Base-by-base conservation (phyloP, 208 protist species). In the Leishmania guyanensis region DNA sequence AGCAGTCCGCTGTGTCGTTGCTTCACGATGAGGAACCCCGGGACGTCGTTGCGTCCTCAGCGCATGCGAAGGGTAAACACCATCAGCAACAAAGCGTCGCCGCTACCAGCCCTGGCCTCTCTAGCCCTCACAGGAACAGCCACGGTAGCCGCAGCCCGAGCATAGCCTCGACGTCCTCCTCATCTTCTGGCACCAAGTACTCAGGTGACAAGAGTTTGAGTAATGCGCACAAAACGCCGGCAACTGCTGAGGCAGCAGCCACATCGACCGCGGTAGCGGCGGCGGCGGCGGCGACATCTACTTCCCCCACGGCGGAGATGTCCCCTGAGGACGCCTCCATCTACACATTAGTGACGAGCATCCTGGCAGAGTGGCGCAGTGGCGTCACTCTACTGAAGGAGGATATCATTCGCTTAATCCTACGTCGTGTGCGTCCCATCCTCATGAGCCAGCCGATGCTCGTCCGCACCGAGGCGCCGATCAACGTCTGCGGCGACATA, bases 401-500 rank as follows among this genome's bases (percentile, higher is more conserved):
- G 79, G 82, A 85, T 8, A 75, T 91, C 29, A 91, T 95, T 64
- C 84, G 87, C 75, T 82, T 77, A 14, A 80, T 93, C 33, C 87
- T 93, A 46, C 90, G 80, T 29, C 88, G 80, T 50, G 91, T 89
- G 53, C 88, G 91, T 6, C 86, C 86, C 8, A 79, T 93, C 33
- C 65, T 95, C 56, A 90, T 93, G 87, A 81, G 85, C 22, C 92
- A 98, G 84, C 94, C 95, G 26, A 98, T 96, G 87, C 77, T 97
- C 26, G 78, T 97, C 9, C 72, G 78, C 33, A 66, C 97, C 14
- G 54, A 94, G 48, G 94, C 91, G 36, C 95, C 94, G 9, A 89
- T 97, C 48, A 97, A 93, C 69, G 88, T 98, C 12, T 97, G 94
- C 82, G 98, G 98, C 33, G 98, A 99, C 87, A 93, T 99, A 48